These are phyloP conservation scores for Phaeosphaeria sp. DNA, from an alignment of 2,329 filamentous ascomycete species.

Conservation along the genomic window DNA sequence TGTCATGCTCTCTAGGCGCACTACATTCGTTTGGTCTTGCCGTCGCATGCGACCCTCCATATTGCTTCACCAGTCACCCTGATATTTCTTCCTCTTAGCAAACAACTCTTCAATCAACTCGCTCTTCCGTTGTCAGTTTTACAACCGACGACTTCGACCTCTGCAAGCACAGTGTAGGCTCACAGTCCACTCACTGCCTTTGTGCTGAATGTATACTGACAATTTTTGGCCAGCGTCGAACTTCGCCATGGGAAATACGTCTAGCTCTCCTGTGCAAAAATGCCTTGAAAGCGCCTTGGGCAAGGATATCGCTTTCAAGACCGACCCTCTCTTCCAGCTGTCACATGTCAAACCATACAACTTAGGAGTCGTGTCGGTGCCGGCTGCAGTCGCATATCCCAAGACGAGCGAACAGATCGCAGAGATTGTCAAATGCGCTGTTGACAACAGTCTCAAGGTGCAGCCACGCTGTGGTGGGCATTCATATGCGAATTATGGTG, in stretches of 20 bases:
- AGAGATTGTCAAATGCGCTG: constrained; percentile 65
- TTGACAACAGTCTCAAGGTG: constrained; percentile 58
- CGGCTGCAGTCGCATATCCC: constrained; percentile 65
- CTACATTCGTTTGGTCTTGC: neutral
- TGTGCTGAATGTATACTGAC: neutral
- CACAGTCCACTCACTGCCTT: neutral
- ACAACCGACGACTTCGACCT: neutral
- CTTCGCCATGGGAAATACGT: constrained; percentile 37
- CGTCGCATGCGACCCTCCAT: neutral
- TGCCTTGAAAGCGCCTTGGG: constrained; percentile 40
- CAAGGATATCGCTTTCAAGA: constrained; percentile 29
- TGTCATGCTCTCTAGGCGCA: neutral
- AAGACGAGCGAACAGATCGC: constrained; percentile 61
- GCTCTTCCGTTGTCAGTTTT: neutral
- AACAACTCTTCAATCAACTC: neutral
- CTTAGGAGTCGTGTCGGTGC: constrained; percentile 48
- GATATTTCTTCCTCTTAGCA: neutral
- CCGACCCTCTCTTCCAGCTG: constrained; percentile 36
- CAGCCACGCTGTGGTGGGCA: constrained; percentile 71
- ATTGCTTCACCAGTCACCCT: neutral
- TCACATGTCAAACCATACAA: constrained; percentile 48
- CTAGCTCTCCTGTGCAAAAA: constrained; percentile 34
- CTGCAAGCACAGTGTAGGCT: neutral
- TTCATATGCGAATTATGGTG: constrained; percentile 62
- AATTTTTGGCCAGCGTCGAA: neutral